Evolutionary conservation across 768 basidiomycete genomes (phyloP).

Genomic region (Leccinum boreale): DNA sequence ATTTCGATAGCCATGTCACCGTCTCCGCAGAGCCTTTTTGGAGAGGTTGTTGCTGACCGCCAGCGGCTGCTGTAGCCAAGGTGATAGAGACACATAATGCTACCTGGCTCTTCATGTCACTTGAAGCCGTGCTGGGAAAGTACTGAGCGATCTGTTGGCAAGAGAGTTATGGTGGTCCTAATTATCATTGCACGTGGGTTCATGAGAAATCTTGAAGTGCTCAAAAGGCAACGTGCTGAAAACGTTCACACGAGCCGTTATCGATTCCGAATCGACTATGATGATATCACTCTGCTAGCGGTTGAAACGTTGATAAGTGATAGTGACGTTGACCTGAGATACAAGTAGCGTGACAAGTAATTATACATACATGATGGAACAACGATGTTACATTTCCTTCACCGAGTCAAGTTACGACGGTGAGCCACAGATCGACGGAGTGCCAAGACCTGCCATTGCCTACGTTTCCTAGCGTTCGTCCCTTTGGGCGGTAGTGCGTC

Average conservation of each 20-base stretch:
- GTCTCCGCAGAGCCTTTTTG: conserved; percentile 1
- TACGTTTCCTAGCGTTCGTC: conserved; percentile 38
- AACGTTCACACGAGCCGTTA: neutral
- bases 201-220: neutral
- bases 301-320: neutral
- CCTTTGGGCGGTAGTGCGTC: conserved; percentile 29
- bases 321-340: neutral
- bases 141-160: neutral
- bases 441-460: conserved; percentile 47
- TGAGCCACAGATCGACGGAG: conserved; percentile 34
- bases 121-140: neutral
- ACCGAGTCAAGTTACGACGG: conserved; percentile 17
- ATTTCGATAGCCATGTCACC: conserved; percentile 65
- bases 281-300: neutral
- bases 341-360: neutral
- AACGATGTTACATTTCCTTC: neutral
- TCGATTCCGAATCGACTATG: neutral
- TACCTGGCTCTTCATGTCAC: conserved; percentile 12
- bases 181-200: neutral
- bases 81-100: neutral
- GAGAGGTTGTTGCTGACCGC: conserved; percentile 17
- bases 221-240: neutral
- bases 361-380: neutral
- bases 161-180: neutral
- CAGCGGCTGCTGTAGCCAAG: neutral